A percentile compares a stretch with the other conserved stretches of the same genome.
These are phyloP conservation scores for Fagopyrum esculentum DNA, from an alignment of 148 eudicot species.

Conservation along the genomic window DNA sequence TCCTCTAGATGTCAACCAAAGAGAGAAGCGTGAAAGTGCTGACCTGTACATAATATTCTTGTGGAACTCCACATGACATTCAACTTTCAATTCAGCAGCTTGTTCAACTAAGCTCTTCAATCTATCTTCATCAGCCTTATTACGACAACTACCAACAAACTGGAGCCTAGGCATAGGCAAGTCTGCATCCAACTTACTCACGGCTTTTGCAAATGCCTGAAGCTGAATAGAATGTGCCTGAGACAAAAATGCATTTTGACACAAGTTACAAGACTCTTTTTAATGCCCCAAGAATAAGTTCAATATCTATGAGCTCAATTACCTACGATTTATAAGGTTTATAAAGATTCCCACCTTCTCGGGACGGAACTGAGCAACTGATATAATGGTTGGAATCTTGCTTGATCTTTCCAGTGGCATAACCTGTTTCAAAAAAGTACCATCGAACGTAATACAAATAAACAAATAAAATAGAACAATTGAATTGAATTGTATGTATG, in stretches of 20 bases:
- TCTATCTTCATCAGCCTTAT: constrained; percentile 80
- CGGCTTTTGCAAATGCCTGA: constrained; percentile 75
- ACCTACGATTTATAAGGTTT: constrained; percentile 24
- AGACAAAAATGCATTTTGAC: constrained; percentile 13
- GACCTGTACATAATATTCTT: constrained; percentile 80
- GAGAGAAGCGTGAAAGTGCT: constrained; percentile 6
- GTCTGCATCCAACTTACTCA: constrained; percentile 39
- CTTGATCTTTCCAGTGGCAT: constrained; percentile 68
- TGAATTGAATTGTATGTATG: background rate
- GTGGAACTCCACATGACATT: constrained; percentile 75
- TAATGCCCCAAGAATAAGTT: constrained; percentile 15
- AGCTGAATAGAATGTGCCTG: constrained; percentile 93
- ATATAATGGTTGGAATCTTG: constrained; percentile 47
- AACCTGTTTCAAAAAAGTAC: constrained; percentile 29
- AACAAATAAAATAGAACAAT: background rate
- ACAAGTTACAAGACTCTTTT: background rate
- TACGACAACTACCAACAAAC: constrained; percentile 94
- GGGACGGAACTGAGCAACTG: constrained; percentile 99
- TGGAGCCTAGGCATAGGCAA: constrained; percentile 74
- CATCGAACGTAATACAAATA: background rate
- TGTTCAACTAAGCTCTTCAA: constrained; percentile 64
- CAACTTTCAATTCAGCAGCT: constrained; percentile 66
- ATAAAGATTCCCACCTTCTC: constrained; percentile 62
- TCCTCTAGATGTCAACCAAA: no score
- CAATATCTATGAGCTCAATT: constrained; percentile 9